Evolutionary conservation across 176 grass and related monocot species (phyloP).

Genomic region (Eleusine coracana): DNA sequence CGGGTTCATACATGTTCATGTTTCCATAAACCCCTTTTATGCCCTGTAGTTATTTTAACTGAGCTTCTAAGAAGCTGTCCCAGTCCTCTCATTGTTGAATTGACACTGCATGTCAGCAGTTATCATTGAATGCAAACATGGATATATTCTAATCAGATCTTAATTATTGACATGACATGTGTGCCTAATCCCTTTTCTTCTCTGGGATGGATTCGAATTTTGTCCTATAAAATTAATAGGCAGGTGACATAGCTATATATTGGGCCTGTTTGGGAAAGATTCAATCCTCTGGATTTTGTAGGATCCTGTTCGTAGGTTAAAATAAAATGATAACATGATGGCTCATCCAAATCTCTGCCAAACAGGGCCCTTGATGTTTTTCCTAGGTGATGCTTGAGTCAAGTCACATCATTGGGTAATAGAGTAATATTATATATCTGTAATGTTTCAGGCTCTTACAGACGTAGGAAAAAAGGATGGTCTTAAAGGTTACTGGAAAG

Average conservation of each 20-base stretch:
- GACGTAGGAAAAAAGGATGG: conserved; percentile 85
- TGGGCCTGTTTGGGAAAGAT: not conserved
- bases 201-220: not conserved
- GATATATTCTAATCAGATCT: not conserved
- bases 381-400: not conserved
- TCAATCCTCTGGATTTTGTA: not conserved
- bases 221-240: not conserved
- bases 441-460: conserved; percentile 65
- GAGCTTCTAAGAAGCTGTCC: not conserved
- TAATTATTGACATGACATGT: not conserved
- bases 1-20: not conserved
- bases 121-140: not conserved
- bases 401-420: not conserved
- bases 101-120: not conserved
- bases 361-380: not conserved
- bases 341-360: not conserved
- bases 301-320: not conserved
- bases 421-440: conserved; percentile 6
- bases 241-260: not conserved
- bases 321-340: not conserved
- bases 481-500: conserved; percentile 93
- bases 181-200: not conserved
- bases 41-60: not conserved
- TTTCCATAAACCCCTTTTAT: not conserved
- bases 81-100: not conserved